Evolutionary conservation across 1,284 basidiomycete species (phyloP), one percentile per base, ranked within the genome.

Genomic region (Tylopilus orsonianus): DNA sequence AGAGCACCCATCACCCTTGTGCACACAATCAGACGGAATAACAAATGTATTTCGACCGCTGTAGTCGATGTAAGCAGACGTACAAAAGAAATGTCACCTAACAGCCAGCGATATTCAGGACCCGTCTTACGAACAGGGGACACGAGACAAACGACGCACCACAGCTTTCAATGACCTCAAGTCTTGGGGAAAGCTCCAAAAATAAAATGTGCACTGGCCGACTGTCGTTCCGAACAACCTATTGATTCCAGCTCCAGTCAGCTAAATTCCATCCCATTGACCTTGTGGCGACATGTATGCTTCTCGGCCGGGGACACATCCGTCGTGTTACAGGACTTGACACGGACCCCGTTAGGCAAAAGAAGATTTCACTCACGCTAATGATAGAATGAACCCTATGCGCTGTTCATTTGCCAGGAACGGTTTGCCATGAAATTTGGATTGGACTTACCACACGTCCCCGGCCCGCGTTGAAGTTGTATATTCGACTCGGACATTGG

Each of bases 191-290:
- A 56, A 58, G 20, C 24, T 53, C 13, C 4, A 27, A 23, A 49
- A 41, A n/a, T 59, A 59, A 29, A 54, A 49, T 2, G 43, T 26
- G 9, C 33, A 39, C 20, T 53, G 53, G 1, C 52, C 52, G 5
- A 56, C n/a, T 18, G 34, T 55, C 12, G 52, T 44, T 6, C 56
- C 54, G 14, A 43, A 53, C 6, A 54, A 33, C 29, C 53, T 55
- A 8, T 19, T 0, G 1, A 20, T 1, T 7, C 3, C 29, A 7
- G 16, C 27, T 9, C 8, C 27, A 13, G 23, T 51, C 8, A 52
- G 49, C 20, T 9, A 1, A 2, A 3, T 12, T 19, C 42, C n/a
- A n/a, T n/a, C n/a, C n/a, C n/a, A n/a, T n/a, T n/a, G n/a, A n/a
- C n/a, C n/a, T n/a, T n/a, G n/a, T n/a, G 4, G 16, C 19, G 7